Percentiles rank a stretch among this genome's conserved stretches.
These are phyloP conservation scores for Trametes coccinea DNA, from an alignment of 768 basidiomycete species.

Conservation along the genomic window DNA sequence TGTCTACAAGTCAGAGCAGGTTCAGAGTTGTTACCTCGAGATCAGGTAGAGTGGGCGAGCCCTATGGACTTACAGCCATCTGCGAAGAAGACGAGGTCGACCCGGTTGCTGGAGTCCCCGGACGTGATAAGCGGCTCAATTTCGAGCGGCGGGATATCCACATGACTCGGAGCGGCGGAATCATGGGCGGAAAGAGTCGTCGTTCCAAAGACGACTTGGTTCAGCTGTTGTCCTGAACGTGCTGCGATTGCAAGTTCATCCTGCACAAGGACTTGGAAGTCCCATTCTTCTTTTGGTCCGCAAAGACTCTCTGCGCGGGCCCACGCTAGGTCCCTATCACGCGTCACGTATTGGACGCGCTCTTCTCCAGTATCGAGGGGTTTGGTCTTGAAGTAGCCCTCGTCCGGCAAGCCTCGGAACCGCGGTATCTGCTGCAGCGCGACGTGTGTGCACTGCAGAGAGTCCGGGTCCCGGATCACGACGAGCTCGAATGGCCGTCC, in stretches of 20 bases:
- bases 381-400: not conserved
- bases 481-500: constrained; percentile 23
- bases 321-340: constrained; percentile 5
- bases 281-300: not conserved
- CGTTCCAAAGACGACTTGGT: constrained; percentile 4
- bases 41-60: too few relatives aligned
- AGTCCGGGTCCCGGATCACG: constrained; percentile 16
- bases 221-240: not conserved
- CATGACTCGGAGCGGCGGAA: not conserved
- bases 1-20: constrained; percentile 42
- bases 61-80: constrained; percentile 64
- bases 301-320: constrained; percentile 9
- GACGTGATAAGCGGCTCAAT: constrained; percentile 59
- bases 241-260: not conserved
- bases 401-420: constrained; percentile 14
- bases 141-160: constrained; percentile 46
- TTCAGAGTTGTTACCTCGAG: not conserved
- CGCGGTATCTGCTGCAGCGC: constrained; percentile 17
- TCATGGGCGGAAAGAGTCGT: not conserved
- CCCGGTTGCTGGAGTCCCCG: constrained; percentile 63
- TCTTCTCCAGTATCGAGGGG: constrained; percentile 18
- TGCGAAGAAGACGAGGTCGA: constrained; percentile 75
- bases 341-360: constrained; percentile 18
- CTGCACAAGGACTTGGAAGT: not conserved
- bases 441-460: constrained; percentile 21